A percentile compares a stretch with the other conserved stretches of the same genome.
These are phyloP conservation scores for Termitomyces eurrhizus DNA, from an alignment of 768 basidiomycete genomes.

Conservation along the genomic window DNA sequence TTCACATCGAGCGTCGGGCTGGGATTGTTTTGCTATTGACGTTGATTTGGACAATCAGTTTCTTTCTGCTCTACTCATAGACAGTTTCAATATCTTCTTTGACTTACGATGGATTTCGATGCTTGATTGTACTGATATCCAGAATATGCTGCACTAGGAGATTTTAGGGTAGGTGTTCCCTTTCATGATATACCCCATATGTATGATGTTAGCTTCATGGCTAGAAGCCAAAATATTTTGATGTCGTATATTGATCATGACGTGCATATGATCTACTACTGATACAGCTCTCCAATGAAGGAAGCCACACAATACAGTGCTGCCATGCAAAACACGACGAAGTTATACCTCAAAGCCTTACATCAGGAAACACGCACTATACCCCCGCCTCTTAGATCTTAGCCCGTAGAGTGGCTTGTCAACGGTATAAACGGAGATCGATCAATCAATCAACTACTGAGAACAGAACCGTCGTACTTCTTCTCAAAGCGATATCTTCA, in stretches of 20 bases:
- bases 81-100: not conserved
- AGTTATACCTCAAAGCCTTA: too few species aligned
- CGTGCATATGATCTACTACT: too few species aligned
- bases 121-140: not conserved
- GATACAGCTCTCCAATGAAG: too few species aligned
- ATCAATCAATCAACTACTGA: too few species aligned
- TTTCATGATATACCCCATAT: not conserved
- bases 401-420: too few species aligned
- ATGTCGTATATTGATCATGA: not conserved
- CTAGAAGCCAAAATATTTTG: not conserved
- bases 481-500: not conserved
- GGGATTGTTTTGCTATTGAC: not conserved
- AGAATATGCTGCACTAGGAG: not conserved
- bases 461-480: too few species aligned
- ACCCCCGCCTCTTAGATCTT: too few species aligned
- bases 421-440: too few species aligned
- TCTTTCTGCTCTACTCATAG: not conserved
- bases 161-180: not conserved
- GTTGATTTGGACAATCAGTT: not conserved
- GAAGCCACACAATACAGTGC: too few species aligned
- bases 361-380: too few species aligned
- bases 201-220: not conserved
- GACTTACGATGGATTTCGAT: not conserved
- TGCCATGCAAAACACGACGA: too few species aligned
- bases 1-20: not conserved